Evolutionary conservation across 169 alveolate species (phyloP).

Genomic region (Plasmodium gallinaceum): DNA sequence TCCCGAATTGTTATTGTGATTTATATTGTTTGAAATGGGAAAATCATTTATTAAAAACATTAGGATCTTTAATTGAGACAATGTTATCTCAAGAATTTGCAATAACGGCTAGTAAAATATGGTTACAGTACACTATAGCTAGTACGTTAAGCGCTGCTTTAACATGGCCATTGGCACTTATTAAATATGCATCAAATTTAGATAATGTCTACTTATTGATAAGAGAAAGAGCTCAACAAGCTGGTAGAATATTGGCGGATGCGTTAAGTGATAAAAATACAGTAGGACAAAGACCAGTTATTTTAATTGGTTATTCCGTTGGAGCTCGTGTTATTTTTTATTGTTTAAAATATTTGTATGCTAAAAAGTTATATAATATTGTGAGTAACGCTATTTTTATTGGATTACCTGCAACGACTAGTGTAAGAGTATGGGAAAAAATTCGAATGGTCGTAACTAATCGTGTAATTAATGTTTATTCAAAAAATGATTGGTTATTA

Average conservation of each 20-base stretch:
- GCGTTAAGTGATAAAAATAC: slow-evolving; percentile 88
- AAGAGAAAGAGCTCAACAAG: slow-evolving; percentile 91
- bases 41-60: slow-evolving; percentile 77
- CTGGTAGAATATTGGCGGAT: slow-evolving; percentile 91
- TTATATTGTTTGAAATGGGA: slow-evolving; percentile 86
- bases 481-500: slow-evolving; percentile 92
- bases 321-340: slow-evolving; percentile 93
- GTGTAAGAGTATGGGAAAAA: slow-evolving; percentile 88
- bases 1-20: slow-evolving; percentile 83
- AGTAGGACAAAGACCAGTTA: slow-evolving; percentile 93
- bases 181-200: slow-evolving; percentile 90
- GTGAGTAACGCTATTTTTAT: slow-evolving; percentile 90
- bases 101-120: slow-evolving; percentile 83
- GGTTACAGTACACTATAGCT: slow-evolving; percentile 82
- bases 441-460: slow-evolving; percentile 92
- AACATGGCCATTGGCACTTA: slow-evolving; percentile 91
- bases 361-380: slow-evolving; percentile 82
- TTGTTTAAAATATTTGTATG: slow-evolving; percentile 88
- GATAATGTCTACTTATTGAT: slow-evolving; percentile 92
- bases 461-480: slow-evolving; percentile 91
- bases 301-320: slow-evolving; percentile 92
- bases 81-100: slow-evolving; percentile 86
- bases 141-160: slow-evolving; percentile 84
- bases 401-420: slow-evolving; percentile 92
- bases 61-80: slow-evolving; percentile 79